Evolutionary conservation across 495 filamentous ascomycete species (phyloP), one percentile per base, ranked within the genome.

Genomic region (Xylaria grammica): DNA sequence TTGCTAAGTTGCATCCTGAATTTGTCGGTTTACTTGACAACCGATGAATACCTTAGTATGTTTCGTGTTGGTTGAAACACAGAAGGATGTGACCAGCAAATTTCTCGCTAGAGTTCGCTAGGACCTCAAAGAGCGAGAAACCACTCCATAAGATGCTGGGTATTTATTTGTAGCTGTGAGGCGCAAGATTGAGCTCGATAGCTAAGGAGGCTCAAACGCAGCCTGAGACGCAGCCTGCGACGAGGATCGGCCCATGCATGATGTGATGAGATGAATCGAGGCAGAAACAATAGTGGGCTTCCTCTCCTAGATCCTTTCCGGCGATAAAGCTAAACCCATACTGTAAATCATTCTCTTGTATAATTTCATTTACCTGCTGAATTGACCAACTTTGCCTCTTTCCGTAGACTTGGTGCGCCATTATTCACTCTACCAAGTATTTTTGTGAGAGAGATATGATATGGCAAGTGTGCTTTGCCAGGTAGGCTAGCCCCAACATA

Each of bases 171-270:
- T 4, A 45, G 6, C n/a, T 19, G 19, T 22, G 4, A n/a, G n/a
- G n/a, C n/a, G n/a, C 7, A 22, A 8, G 4, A 13, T 10, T 48
- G 5, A 48, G 45, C 45, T 51, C 4, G 10, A 19, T 45, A n/a
- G 8, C 11, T 4, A 58, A 45, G 38, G 45, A 60, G 58, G 58
- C 58, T 51, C 58, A 60, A 51, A 60, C 58, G 40, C 45, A 40
- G 58, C 32, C 11, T 51, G 58, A 60, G 44, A 60, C 58, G n/a
- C 29, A 15, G 58, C 45, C 56, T 59, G 56, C 56, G 42, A 48
- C 56, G n/a, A 46, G 58, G 44, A 40, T 60, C 58, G 44, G 7
- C 44, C 29, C 27, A 26, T 26, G 56, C 56, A 60, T 22, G 40
- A 22, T 9, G 34, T 42, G 20, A 27, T 56, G n/a, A 15, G 40